Evolutionary conservation across 1,284 basidiomycete genomes (phyloP), one percentile per base, ranked within the genome.

Genomic region (Irpex lacteus): DNA sequence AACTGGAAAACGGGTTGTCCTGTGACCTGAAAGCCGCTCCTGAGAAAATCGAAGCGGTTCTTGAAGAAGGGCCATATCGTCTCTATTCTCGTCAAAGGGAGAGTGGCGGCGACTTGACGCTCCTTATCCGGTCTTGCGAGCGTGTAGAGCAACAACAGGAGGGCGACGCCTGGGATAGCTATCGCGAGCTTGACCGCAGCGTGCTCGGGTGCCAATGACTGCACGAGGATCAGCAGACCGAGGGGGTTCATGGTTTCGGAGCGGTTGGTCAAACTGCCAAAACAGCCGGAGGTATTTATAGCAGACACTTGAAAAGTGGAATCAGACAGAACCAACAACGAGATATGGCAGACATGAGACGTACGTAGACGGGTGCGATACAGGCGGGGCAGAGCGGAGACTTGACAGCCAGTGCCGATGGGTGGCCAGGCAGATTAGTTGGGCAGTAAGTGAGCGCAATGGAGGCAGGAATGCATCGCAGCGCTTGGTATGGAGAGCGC

Each of bases 1-100:
- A 91, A 90, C 75, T 86, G 85, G 71, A 88, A 91, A 52, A 87
- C 72, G 62, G 81, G 80, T 66, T 87, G 80, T 4, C 86, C 86
- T 44, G 88, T 88, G 59, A 82, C 82, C 67, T 82, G 79, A 74
- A 91, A 89, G 18, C 85, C 89, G 77, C 84, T 84, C 70, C 85
- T 85, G 65, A 91, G 71, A 74, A 91, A 91, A 71, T 90, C 88
- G 71, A 85, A 87, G 61, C 89, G 82, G 69, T 75, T 77, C 60
- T 81, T 82, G 72, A 90, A 91, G 79, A 91, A 91, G 18, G 88
- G 85, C 38, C 77, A 71, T 62, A 89, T 85, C 65, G 83, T 78
- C 68, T 83, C 79, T 63, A 88, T 75, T 64, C 82, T 82, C 56
- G 78, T 78, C 58, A 83, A 82, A 54, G 88, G 87, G 4, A 91